Conservation (phyloP, 805 yeast genomes). For the Nematodospora valgi region DNA sequence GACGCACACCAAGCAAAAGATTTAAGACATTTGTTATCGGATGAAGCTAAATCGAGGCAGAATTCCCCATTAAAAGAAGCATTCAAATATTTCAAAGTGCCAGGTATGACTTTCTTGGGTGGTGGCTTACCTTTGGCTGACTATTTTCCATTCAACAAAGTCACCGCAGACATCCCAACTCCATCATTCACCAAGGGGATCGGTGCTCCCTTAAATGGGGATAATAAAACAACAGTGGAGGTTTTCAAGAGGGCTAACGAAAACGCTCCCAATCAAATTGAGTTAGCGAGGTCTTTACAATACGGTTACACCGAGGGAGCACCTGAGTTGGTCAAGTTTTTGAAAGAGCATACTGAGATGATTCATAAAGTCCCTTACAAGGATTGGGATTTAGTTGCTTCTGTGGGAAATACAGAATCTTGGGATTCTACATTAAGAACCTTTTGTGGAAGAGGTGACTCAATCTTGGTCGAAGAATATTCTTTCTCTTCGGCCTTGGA, state of each 20-base stretch:
- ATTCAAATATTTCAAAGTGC: conserved; percentile 69
- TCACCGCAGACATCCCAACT: conserved; percentile 67
- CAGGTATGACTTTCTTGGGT: conserved; percentile 82
- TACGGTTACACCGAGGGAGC: conserved; percentile 87
- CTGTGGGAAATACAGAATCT: conserved; percentile 86
- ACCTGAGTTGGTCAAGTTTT: conserved; percentile 60
- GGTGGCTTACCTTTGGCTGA: conserved; percentile 94
- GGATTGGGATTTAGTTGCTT: conserved; percentile 68
- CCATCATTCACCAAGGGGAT: conserved; percentile 81
- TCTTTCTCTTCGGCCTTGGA: conserved; percentile 84
- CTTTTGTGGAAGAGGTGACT: conserved; percentile 73
- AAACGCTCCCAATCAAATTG: conserved; percentile 47
- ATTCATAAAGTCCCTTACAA: conserved; percentile 44
- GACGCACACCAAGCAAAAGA: conserved; percentile 49
- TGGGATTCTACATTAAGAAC: conserved; percentile 84
- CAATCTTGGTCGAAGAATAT: conserved; percentile 78
- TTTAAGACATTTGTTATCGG: conserved; percentile 68
- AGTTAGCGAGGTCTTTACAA: conserved; percentile 82
- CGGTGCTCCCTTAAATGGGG: conserved; percentile 53
- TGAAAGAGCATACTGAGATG: conserved; percentile 69
- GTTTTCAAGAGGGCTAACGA: conserved; percentile 27
- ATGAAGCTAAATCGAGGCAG: conserved; percentile 71
- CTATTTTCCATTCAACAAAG: conserved; percentile 86
- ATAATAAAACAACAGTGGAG: conserved; percentile 39
- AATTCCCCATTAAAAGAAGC: conserved; percentile 83